Base-by-base conservation (phyloP, 202 grass and related monocot species). In the Bolboschoenoplectus hybrid region DNA sequence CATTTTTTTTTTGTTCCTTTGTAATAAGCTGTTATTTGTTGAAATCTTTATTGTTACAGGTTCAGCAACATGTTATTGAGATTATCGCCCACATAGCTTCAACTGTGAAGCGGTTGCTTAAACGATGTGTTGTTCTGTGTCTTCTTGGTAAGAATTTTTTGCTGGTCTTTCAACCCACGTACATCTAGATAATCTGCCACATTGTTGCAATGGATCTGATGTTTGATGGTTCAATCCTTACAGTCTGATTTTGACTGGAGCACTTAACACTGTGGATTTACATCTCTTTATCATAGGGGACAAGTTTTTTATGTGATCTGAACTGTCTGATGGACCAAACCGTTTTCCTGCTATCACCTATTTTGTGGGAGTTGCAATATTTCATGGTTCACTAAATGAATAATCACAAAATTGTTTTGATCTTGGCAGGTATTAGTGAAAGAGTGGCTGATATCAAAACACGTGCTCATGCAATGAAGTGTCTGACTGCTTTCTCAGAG, bases 361-460 rank as follows among this genome's bases (percentile, higher is more conserved):
- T 79, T 14, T 0, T 50, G 1, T 7, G 35, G 13, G n/a, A n/a
- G 51, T 40, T 79, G 51, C 74, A 79, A 40, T 79, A 66, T 82
- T 47, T 66, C 11, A 68, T 40, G 9, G 46, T 40, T 4, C 47
- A 70, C 26, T 55, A 68, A 84, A 56, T 68, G 46, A 84, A n/a
- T 53, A 9, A 84, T 84, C 13, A 47, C 67, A 75, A 58, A 63
- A 45, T 61, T 85, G 63, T 36, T 84, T 86, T 75, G 83, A 81
- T 74, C 75, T 83, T 91, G 50, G 36, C 90, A 99, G 97, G 97
- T 39, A 84, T 92, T 86, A 96, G 97, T 78, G 97, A 99, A 92
- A 96, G 85, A 87, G 93, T 96, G 70, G 97, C 97, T 85, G 97
- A 99, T 91, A 99, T 99, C 60, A 99, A 99, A 92, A 99, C 93